Conservation (phyloP, 2,329 filamentous ascomycete species). For the Acarospora socialis region DNA sequence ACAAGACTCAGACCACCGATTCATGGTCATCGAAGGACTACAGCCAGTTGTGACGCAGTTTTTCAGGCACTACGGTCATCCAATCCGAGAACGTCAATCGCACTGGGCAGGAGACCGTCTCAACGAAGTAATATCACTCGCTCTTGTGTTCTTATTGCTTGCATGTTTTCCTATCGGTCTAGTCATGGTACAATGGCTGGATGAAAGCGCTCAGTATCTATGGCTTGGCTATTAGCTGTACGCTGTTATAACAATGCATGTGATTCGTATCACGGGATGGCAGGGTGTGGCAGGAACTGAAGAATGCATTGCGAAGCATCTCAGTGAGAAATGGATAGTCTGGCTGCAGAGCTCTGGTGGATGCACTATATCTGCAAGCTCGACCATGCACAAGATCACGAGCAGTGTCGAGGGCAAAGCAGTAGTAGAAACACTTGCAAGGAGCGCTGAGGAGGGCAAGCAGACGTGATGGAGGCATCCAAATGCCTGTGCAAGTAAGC, state of each 20-base stretch:
- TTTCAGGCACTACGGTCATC: constrained; percentile 15
- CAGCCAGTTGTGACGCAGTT: constrained; percentile 13
- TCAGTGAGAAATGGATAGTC: no score
- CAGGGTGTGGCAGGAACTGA: constrained; percentile 1
- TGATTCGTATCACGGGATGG: constrained; percentile 5
- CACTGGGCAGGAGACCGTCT: no score
- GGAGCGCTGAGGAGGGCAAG: no score
- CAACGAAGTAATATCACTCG: constrained; percentile 11
- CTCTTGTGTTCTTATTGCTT: constrained; percentile 6
- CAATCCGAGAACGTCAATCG: no score
- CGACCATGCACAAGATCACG: no score
- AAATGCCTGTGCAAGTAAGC: no score
- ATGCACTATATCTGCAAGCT: no score
- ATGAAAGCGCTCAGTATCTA: constrained; percentile 11
- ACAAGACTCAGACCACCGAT: constrained; percentile 11
- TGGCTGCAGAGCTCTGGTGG: no score
- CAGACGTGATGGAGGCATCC: no score
- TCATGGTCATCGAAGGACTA: constrained; percentile 12
- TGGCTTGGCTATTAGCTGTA: constrained; percentile 16
- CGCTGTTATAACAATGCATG: constrained; percentile 13
- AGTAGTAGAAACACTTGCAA: no score
- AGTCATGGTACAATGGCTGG: constrained; percentile 13
- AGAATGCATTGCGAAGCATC: no score
- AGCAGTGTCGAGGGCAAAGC: no score
- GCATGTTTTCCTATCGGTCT: constrained; percentile 12